A percentile compares a stretch with the other conserved stretches of the same genome.
Evolutionary conservation across 2,329 filamentous ascomycete genomes (phyloP).

Genomic region (Mycocentrospora acerina): DNA sequence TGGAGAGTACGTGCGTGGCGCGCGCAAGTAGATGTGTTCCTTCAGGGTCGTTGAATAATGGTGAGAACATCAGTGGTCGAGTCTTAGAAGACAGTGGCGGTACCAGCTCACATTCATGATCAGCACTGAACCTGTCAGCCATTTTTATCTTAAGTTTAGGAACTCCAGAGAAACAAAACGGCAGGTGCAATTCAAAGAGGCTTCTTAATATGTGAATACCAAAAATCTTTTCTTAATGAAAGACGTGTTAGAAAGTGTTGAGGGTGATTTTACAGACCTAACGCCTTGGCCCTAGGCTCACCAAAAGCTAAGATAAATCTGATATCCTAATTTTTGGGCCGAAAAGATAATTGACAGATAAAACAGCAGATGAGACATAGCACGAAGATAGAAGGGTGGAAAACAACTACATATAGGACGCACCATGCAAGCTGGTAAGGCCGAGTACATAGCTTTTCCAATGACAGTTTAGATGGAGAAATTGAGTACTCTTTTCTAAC

Average conservation of each 20-base stretch:
- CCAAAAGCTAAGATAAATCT: too few species aligned
- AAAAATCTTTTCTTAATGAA: conserved; percentile 11
- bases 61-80: conserved; percentile 38
- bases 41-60: conserved; percentile 35
- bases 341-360: too few species aligned
- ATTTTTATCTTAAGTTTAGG: conserved; percentile 7
- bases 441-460: too few species aligned
- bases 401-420: too few species aligned
- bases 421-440: too few species aligned
- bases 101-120: conserved; percentile 7
- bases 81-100: conserved; percentile 20
- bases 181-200: not conserved
- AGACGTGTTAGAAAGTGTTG: conserved; percentile 11
- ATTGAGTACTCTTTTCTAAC: too few species aligned
- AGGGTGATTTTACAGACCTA: conserved; percentile 10
- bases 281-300: too few species aligned
- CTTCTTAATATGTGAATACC: conserved; percentile 2
- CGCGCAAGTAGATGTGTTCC: conserved; percentile 52
- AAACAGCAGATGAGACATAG: too few species aligned
- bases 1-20: conserved; percentile 78
- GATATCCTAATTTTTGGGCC: too few species aligned
- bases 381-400: too few species aligned
- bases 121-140: conserved; percentile 12
- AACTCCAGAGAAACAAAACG: not conserved
- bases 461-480: too few species aligned